phyloP scores from a whole-genome alignment of 139 green algal genomes.

The Coelastrella sp. region DNA sequence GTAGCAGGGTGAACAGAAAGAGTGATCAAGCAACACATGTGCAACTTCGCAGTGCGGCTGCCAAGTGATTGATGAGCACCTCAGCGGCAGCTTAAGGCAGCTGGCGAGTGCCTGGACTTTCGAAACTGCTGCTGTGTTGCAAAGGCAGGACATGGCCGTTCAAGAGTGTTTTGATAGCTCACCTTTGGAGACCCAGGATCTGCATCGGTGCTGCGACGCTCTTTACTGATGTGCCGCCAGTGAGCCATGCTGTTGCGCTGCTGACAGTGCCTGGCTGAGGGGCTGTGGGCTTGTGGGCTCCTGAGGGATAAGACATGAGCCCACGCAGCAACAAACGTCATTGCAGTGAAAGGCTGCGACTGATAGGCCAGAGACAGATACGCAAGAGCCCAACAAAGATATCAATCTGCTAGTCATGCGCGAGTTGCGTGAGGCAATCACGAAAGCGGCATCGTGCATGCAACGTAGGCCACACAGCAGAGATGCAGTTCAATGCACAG shows the following conservation, averaged over 20 bases:
- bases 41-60: background rate
- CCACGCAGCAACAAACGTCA: background rate
- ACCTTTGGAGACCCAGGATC: background rate
- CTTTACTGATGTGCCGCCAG: background rate
- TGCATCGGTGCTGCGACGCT: background rate
- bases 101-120: too few species aligned
- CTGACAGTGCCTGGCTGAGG: background rate
- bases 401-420: too few species aligned
- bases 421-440: too few species aligned
- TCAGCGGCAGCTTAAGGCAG: background rate
- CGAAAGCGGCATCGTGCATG: too few species aligned
- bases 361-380: too few species aligned
- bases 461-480: too few species aligned
- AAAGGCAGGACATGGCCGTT: background rate
- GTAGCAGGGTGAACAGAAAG: too few species aligned
- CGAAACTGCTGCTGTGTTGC: too few species aligned
- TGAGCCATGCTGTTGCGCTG: slow-evolving; percentile 18
- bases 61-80: background rate
- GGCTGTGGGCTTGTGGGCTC: slow-evolving; percentile 6
- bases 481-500: too few species aligned
- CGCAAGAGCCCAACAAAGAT: too few species aligned
- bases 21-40: background rate
- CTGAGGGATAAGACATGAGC: background rate
- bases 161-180: background rate
- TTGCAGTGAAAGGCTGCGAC: too few species aligned